phyloP scores from a whole-genome alignment of 2,329 filamentous ascomycete genomes.

The Madurella mycetomatis region DNA sequence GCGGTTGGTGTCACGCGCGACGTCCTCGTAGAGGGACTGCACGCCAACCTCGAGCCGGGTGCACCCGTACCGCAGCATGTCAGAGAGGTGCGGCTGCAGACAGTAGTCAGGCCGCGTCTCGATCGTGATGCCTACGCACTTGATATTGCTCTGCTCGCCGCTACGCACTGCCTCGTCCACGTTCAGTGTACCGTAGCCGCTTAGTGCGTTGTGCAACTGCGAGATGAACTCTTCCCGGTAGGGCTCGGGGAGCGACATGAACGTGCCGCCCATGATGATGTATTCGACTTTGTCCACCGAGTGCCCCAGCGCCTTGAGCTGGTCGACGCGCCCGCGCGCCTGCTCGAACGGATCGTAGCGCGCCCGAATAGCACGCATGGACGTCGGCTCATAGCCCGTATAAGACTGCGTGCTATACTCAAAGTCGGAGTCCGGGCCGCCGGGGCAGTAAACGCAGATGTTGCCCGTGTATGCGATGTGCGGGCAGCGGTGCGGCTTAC shows the following conservation, averaged over 20 bases:
- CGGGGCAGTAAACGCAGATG: conserved; percentile 97
- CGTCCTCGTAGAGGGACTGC: conserved; percentile 95
- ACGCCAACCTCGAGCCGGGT: conserved; percentile 93
- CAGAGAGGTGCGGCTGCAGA: conserved; percentile 86
- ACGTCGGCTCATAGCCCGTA: conserved; percentile 96
- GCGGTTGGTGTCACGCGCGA: conserved; percentile 95
- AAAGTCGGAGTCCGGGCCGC: conserved; percentile 95
- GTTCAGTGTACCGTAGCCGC: conserved; percentile 88
- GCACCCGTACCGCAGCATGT: conserved; percentile 97
- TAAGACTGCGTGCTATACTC: conserved; percentile 99
- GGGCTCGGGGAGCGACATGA: conserved; percentile 88
- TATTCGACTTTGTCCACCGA: conserved; percentile 99
- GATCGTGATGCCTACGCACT: conserved; percentile 98
- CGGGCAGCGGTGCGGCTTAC: conserved; percentile 95
- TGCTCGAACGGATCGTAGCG: conserved; percentile 98
- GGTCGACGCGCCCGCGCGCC: conserved; percentile 89
- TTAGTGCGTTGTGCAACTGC: conserved; percentile 93
- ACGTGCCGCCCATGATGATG: conserved; percentile 99
- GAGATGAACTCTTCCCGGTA: conserved; percentile 94
- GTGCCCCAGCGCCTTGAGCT: conserved; percentile 91
- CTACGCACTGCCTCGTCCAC: conserved; percentile 94
- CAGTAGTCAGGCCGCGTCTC: conserved; percentile 97
- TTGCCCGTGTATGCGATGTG: conserved; percentile 99
- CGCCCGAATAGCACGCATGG: conserved; percentile 95
- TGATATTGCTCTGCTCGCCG: conserved; percentile 93